These are phyloP conservation scores for Ilyonectria sp. DNA, from an alignment of 2,329 filamentous ascomycete genomes.

Conservation along the genomic window DNA sequence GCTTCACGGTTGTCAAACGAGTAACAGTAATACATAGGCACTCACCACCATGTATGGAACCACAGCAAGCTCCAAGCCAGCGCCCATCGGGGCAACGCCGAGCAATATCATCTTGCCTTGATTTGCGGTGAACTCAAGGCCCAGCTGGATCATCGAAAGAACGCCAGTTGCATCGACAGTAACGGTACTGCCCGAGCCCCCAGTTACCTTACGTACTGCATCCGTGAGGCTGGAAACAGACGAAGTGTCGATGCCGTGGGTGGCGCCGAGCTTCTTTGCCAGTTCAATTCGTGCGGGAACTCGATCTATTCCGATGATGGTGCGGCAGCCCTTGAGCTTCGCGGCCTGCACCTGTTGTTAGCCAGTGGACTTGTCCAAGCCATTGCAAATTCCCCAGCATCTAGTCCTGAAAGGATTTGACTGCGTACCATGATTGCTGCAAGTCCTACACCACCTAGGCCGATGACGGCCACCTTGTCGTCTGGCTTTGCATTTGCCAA, in stretches of 20 bases:
- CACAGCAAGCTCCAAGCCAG: constrained; percentile 7
- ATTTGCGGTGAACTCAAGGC: constrained; percentile 26
- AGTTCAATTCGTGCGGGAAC: constrained; percentile 18
- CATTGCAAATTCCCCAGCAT: background rate
- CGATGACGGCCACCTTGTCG: constrained; percentile 22
- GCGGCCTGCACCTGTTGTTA: constrained; percentile 9
- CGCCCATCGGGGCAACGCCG: constrained; percentile 23
- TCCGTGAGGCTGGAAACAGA: background rate
- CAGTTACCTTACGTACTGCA: constrained; percentile 4
- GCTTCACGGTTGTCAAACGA: background rate
- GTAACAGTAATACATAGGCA: background rate
- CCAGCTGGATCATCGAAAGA: constrained; percentile 7
- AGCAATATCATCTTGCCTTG: constrained; percentile 31
- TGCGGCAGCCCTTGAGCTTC: constrained; percentile 19
- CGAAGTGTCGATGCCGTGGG: constrained; percentile 14
- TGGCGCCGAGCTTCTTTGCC: constrained; percentile 22
- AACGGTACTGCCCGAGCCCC: constrained; percentile 12
- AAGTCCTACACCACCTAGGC: constrained; percentile 23
- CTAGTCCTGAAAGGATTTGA: background rate
- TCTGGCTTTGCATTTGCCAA: constrained; percentile 2
- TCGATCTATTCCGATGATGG: constrained; percentile 26
- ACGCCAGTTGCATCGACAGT: constrained; percentile 16
- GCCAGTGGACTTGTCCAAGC: background rate
- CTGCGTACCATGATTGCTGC: constrained; percentile 13
- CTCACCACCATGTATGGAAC: constrained; percentile 25